These are phyloP conservation scores for Primulina eburnea DNA, from an alignment of 257 asterid genomes.

Conservation along the genomic window DNA sequence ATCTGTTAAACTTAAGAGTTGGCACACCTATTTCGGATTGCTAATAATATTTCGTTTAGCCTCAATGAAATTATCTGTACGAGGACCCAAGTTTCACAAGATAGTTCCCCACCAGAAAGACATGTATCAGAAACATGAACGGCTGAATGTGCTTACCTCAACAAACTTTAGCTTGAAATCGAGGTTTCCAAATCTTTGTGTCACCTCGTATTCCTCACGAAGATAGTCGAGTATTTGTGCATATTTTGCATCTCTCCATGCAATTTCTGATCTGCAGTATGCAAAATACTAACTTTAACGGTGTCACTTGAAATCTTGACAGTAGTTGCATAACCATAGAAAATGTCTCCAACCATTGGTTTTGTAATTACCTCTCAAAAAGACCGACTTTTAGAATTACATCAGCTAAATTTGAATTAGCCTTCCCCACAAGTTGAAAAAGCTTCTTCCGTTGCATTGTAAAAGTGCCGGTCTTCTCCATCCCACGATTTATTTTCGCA, in stretches of 20 bases:
- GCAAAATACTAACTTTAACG: slow-evolving; percentile 10
- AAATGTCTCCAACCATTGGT: not conserved
- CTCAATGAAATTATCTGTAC: not conserved
- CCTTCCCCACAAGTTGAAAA: slow-evolving; percentile 97
- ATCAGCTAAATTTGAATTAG: slow-evolving; percentile 93
- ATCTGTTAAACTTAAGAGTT: no score
- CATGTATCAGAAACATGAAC: not conserved
- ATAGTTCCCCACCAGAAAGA: not conserved
- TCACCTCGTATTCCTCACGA: slow-evolving; percentile 91
- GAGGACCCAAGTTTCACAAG: not conserved
- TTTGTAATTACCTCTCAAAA: slow-evolving; percentile 69
- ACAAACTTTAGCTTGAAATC: slow-evolving; percentile 88
- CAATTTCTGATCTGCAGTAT: slow-evolving; percentile 83
- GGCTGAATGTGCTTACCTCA: slow-evolving; percentile 47
- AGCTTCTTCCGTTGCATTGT: slow-evolving; percentile 86
- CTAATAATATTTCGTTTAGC: not conserved
- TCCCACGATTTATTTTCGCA: slow-evolving; percentile 82
- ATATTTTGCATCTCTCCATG: slow-evolving; percentile 97
- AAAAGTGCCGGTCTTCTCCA: slow-evolving; percentile 94
- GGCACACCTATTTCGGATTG: not conserved
- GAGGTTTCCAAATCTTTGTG: slow-evolving; percentile 92
- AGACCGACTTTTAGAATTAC: slow-evolving; percentile 57
- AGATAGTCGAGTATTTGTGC: slow-evolving; percentile 90
- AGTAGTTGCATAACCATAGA: not conserved
- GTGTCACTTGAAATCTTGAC: not conserved